Evolutionary conservation across 2,329 filamentous ascomycete species (phyloP).

Genomic region (Davidsoniella eucalypti): DNA sequence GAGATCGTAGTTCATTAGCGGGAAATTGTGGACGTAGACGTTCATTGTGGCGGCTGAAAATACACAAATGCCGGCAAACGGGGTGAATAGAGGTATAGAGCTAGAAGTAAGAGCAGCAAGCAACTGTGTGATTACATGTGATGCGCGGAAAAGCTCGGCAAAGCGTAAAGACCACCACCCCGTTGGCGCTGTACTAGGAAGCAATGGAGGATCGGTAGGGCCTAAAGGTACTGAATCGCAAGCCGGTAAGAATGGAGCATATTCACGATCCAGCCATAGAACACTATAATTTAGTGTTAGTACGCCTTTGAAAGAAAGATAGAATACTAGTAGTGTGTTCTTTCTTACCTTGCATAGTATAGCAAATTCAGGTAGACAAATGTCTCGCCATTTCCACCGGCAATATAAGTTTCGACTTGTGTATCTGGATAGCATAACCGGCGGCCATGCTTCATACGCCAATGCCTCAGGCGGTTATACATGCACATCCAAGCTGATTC

Average conservation of each 20-base stretch:
- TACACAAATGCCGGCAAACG: slow-evolving; percentile 29
- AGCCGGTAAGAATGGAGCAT: slow-evolving; percentile 27
- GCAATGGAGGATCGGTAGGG: slow-evolving; percentile 24
- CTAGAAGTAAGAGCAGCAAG: not conserved
- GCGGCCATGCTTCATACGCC: slow-evolving; percentile 22
- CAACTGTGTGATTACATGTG: slow-evolving; percentile 1
- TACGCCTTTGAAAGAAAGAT: not conserved
- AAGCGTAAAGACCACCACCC: slow-evolving; percentile 26
- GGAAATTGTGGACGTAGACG: slow-evolving; percentile 24
- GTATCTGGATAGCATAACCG: slow-evolving; percentile 23
- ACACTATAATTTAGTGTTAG: slow-evolving; percentile 17
- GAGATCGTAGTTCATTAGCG: slow-evolving; percentile 24
- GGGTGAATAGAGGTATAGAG: slow-evolving; percentile 19
- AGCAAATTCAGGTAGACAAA: slow-evolving; percentile 28
- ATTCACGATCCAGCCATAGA: slow-evolving; percentile 27
- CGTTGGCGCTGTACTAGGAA: slow-evolving; percentile 22
- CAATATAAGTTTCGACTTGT: slow-evolving; percentile 23
- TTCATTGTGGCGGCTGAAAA: slow-evolving; percentile 29
- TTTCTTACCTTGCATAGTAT: slow-evolving; percentile 25
- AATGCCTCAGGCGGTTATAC: slow-evolving; percentile 19
- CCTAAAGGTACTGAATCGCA: slow-evolving; percentile 21
- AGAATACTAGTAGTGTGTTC: no score
- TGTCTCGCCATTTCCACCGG: slow-evolving; percentile 24
- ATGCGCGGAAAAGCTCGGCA: slow-evolving; percentile 20
- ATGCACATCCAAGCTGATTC: slow-evolving; percentile 22